These are phyloP conservation scores for Nothophytophthora sp. DNA, from an alignment of 352 stramenopile species.

Conservation along the genomic window DNA sequence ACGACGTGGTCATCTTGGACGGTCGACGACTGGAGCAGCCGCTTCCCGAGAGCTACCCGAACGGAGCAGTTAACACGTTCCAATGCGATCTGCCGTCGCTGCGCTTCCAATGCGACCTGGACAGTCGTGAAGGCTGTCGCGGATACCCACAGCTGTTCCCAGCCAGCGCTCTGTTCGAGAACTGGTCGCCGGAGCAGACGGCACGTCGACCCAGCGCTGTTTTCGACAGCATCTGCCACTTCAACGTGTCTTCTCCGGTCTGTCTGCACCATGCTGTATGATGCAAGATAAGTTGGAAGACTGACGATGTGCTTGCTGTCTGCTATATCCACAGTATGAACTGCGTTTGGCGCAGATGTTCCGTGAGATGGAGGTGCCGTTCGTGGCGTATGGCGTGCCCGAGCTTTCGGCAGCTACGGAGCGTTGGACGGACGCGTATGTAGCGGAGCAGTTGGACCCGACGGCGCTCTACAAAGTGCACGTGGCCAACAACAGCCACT, in stretches of 20 bases:
- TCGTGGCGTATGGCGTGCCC: constrained; percentile 92
- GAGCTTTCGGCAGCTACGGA: constrained; percentile 64
- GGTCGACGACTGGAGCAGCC: constrained; percentile 28
- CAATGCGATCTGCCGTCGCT: constrained; percentile 57
- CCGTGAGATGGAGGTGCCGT: constrained; percentile 92
- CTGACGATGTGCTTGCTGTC: constrained; percentile 2
- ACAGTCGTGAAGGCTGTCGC: constrained; percentile 33
- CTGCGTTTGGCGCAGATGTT: constrained; percentile 89
- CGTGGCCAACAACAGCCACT: constrained; percentile 89
- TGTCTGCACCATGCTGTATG: constrained; percentile 1
- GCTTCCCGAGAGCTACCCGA: constrained; percentile 42
- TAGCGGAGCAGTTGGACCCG: constrained; percentile 41
- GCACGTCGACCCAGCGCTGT: constrained; percentile 22
- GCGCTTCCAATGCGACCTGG: constrained; percentile 58
- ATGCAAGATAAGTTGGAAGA: no score
- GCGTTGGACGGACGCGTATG: constrained; percentile 88
- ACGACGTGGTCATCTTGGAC: constrained; percentile 28
- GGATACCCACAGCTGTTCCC: constrained; percentile 75
- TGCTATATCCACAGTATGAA: constrained; percentile 73
- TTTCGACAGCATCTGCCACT: constrained; percentile 66
- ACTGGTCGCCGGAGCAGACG: constrained; percentile 80
- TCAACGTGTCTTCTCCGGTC: constrained; percentile 61
- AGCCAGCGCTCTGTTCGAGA: constrained; percentile 66
- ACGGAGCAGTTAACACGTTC: constrained; percentile 44
- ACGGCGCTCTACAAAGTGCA: constrained; percentile 61